Evolutionary conservation across 352 stramenopile genomes (phyloP), one percentile per base, ranked within the genome.

Genomic region (Globisporangium canariense): DNA sequence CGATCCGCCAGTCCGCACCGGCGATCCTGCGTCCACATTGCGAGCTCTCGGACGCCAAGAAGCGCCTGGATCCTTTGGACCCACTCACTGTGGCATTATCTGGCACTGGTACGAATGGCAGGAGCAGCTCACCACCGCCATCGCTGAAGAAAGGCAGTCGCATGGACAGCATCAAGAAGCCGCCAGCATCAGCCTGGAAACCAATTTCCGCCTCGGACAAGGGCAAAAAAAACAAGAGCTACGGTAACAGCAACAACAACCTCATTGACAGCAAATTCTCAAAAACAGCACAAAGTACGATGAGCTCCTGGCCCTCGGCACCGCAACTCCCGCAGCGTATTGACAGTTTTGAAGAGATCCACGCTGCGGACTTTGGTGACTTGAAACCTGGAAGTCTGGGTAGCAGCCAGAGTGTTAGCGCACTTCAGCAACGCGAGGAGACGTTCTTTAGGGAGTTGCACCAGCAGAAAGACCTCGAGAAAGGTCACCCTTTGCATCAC

Each of bases 391-490:
- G 40, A 25, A 56, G n/a, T 1, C 28, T 60, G 9, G 55, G 40
- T 22, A 49, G 20, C 14, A 66, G 43, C 32, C 28, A 55, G 25
- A 54, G 56, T 32, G 4, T 41, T 34, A 54, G 11, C 16, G 38
- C 50, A 5, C 28, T 74, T 16, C 41, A 56, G 3, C 53, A 88
- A 41, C 72, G 81, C 54, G 81, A 93, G 41, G 81, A 92, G 54
- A 65, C 58, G 8, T 90, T 93, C 62, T 92, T 94, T 49, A 76
- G 76, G 16, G 85, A 91, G 41, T 64, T 92, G 1, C 81, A 89
- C 38, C 72, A 86, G 52, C 75, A 89, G 14, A 85, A 86, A 58
- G 63, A 79, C 14, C 63, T 81, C 0, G 52, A 66, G 3, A 75
- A 80, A 28, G 68, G 71, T 5, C 82, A 94, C 52, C 78, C 83